Evolutionary conservation across 805 yeast genomes (phyloP).

Genomic region (Starmerella geochares): DNA sequence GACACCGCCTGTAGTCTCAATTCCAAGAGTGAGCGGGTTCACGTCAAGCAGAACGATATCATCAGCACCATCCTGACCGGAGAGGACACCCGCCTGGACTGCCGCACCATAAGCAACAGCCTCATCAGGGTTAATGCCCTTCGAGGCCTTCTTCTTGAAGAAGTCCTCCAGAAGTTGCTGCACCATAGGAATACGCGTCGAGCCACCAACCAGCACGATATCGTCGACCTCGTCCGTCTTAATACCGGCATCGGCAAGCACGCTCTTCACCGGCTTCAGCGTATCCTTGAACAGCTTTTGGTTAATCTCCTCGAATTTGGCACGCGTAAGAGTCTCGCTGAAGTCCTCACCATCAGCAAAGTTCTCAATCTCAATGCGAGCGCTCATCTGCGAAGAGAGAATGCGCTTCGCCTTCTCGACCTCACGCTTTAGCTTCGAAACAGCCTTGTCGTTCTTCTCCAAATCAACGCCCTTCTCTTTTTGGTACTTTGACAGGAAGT

Average conservation of each 20-base stretch:
- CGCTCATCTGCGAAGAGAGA: conserved; percentile 86
- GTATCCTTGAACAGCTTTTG: conserved; percentile 88
- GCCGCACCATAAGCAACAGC: conserved; percentile 99
- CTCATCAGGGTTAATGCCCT: conserved; percentile 98
- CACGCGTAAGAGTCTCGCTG: conserved; percentile 90
- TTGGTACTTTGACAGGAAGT: conserved; percentile 74
- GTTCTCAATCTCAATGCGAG: conserved; percentile 93
- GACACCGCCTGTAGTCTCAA: conserved; percentile 95
- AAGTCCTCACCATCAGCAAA: conserved; percentile 91
- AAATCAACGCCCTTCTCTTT: conserved; percentile 86
- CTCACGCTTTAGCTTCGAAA: conserved; percentile 91
- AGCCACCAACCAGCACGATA: conserved; percentile 96
- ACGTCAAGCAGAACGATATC: conserved; percentile 85
- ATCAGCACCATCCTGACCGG: conserved; percentile 91
- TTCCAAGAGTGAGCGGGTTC: conserved; percentile 88
- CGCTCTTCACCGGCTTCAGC: conserved; percentile 91
- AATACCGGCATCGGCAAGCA: conserved; percentile 83
- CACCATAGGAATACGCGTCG: conserved; percentile 97
- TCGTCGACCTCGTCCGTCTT: conserved; percentile 83
- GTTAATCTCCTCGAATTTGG: conserved; percentile 95
- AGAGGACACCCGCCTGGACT: conserved; percentile 94
- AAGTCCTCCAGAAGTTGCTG: conserved; percentile 82
- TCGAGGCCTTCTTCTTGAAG: conserved; percentile 90
- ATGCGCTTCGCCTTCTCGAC: conserved; percentile 98
- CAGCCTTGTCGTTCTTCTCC: conserved; percentile 68